These are phyloP conservation scores for Irpex lacteus DNA, from an alignment of 1,284 basidiomycete genomes.

Conservation along the genomic window DNA sequence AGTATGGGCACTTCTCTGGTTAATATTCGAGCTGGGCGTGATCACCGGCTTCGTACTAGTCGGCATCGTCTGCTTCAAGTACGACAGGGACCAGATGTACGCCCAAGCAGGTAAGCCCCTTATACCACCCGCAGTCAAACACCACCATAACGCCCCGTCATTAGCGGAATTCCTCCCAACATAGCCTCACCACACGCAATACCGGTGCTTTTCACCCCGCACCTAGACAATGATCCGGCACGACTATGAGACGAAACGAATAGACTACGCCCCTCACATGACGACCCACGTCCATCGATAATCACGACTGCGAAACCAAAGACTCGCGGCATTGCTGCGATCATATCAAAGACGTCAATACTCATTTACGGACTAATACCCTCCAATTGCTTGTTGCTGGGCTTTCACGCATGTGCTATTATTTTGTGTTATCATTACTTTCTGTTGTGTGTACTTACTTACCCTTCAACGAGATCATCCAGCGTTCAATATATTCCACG, in stretches of 20 bases:
- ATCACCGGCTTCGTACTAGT: slow-evolving; percentile 69
- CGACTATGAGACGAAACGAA: neutral
- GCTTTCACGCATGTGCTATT: neutral
- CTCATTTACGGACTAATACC: neutral
- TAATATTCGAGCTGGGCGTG: slow-evolving; percentile 64
- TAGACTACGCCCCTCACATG: neutral
- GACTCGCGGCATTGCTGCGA: no score
- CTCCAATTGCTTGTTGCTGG: neutral
- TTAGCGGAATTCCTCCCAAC: slow-evolving; percentile 28
- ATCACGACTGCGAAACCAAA: neutral
- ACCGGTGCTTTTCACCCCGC: neutral
- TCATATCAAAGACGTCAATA: no score
- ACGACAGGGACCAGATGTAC: slow-evolving; percentile 34
- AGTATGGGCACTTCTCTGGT: slow-evolving; percentile 80
- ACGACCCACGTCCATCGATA: neutral
- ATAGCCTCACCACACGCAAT: slow-evolving; percentile 11
- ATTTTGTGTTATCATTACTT: neutral
- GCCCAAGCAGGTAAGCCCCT: slow-evolving; percentile 35
- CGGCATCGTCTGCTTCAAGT: slow-evolving; percentile 71
- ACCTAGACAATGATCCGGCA: neutral
- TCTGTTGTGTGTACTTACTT: no score
- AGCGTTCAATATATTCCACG: no score
- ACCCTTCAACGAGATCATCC: no score
- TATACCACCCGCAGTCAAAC: neutral
- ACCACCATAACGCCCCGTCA: neutral